phyloP scores from a whole-genome alignment of 345 rosid species.

The Turritis glabra region DNA sequence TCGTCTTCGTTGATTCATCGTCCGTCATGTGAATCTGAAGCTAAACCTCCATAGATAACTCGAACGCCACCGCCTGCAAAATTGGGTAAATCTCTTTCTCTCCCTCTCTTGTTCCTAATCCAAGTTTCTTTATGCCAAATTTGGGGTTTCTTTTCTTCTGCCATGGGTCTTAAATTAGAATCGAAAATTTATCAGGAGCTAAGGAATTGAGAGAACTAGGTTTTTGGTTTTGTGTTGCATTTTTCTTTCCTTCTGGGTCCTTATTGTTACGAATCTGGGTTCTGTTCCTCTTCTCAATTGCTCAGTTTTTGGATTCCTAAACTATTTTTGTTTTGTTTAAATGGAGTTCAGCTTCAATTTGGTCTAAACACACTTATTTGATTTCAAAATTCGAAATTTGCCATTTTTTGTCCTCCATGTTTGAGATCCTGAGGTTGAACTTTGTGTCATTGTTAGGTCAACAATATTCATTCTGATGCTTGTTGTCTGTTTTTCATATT shows the following conservation, averaged over 20 bases:
- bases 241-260: neutral
- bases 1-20: neutral
- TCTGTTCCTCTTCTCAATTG: neutral
- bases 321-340: neutral
- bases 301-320: neutral
- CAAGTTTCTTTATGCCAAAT: conserved; percentile 7
- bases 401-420: neutral
- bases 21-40: conserved; percentile 21
- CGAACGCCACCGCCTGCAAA: conserved; percentile 16
- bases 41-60: neutral
- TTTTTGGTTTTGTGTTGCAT: neutral
- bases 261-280: neutral
- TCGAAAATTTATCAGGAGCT: neutral
- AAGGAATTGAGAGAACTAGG: neutral
- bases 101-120: neutral
- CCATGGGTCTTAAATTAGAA: neutral
- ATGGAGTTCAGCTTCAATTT: conserved; percentile 3
- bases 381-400: conserved; percentile 17
- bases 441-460: neutral
- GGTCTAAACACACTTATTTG: neutral
- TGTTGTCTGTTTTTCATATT: neutral
- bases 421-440: conserved; percentile 1
- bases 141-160: conserved; percentile 18
- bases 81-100: neutral
- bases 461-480: neutral